These are phyloP conservation scores for Colletotrichum eremochloae DNA, from an alignment of 2,329 filamentous ascomycete species.

Conservation along the genomic window DNA sequence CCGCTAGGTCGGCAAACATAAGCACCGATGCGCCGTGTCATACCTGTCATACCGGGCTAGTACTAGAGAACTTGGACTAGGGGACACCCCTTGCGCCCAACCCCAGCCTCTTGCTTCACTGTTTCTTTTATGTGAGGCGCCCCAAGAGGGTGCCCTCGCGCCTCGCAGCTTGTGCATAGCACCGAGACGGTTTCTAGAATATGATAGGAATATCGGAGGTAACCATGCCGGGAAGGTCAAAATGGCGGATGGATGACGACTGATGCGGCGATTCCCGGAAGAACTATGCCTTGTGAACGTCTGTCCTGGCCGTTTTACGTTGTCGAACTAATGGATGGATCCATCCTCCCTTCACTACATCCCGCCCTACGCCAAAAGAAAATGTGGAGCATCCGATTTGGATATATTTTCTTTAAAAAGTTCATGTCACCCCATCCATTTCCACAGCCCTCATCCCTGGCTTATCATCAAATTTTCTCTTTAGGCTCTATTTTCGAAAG, in stretches of 20 bases:
- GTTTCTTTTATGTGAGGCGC: conserved; percentile 8
- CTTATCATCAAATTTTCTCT: background rate
- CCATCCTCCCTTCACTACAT: background rate
- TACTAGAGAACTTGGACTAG: conserved; percentile 5
- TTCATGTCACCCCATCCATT: background rate
- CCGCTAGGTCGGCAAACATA: conserved; percentile 25
- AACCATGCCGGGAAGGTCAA: background rate
- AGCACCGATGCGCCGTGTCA: conserved; percentile 30
- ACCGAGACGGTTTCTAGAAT: conserved; percentile 3
- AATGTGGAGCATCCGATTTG: conserved; percentile 1
- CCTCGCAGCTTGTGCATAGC: conserved; percentile 11
- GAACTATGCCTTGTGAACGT: background rate
- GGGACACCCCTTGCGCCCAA: background rate
- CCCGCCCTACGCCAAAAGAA: background rate
- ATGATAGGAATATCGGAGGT: background rate
- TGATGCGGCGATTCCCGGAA: background rate
- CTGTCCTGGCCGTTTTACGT: conserved; percentile 11
- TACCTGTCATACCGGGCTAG: background rate
- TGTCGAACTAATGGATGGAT: background rate
- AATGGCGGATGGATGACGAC: conserved; percentile 21
- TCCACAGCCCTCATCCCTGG: background rate
- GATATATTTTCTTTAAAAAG: conserved; percentile 6
- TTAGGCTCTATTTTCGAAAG: background rate
- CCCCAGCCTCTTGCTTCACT: background rate
- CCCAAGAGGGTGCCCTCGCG: conserved; percentile 14